Conservation (phyloP, 2,329 filamentous ascomycete species). For the Alternaria gaisen region DNA sequence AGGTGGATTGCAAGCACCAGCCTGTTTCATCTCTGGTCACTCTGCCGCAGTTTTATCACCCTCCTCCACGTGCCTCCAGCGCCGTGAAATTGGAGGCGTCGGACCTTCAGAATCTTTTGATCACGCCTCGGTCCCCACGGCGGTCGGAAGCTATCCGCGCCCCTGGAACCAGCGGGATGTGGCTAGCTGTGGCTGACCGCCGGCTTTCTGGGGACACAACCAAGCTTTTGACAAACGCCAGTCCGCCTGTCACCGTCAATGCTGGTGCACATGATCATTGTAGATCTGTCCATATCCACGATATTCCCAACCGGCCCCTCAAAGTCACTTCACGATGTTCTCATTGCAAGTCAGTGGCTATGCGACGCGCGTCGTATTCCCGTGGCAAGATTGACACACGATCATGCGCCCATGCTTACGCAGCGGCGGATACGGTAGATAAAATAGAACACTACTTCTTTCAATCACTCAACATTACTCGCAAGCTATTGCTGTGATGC, state of each 20-base stretch:
- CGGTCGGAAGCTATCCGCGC: conserved; percentile 21
- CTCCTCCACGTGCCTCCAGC: conserved; percentile 44
- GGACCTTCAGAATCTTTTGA: conserved; percentile 33
- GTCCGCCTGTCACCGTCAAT: conserved; percentile 6
- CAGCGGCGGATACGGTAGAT: neutral
- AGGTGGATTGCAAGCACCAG: conserved; percentile 18
- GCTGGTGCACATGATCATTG: conserved; percentile 7
- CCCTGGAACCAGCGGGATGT: conserved; percentile 15
- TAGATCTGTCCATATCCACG: conserved; percentile 9
- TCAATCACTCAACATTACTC: neutral
- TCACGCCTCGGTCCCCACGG: conserved; percentile 32
- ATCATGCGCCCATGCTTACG: conserved; percentile 15
- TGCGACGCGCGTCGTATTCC: conserved; percentile 39
- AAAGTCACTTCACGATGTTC: conserved; percentile 20
- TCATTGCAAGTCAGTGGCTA: neutral
- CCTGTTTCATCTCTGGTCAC: conserved; percentile 24
- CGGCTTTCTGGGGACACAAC: conserved; percentile 6
- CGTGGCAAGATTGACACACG: conserved; percentile 30
- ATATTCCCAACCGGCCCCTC: conserved; percentile 2
- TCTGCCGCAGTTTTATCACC: conserved; percentile 19
- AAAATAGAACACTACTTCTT: neutral
- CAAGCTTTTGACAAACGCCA: conserved; percentile 9
- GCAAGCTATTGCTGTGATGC: neutral
- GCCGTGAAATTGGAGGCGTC: conserved; percentile 37
- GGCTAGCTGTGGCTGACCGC: conserved; percentile 33